Conservation (phyloP, 441 rosid genomes). For the Pelargonium australe region DNA sequence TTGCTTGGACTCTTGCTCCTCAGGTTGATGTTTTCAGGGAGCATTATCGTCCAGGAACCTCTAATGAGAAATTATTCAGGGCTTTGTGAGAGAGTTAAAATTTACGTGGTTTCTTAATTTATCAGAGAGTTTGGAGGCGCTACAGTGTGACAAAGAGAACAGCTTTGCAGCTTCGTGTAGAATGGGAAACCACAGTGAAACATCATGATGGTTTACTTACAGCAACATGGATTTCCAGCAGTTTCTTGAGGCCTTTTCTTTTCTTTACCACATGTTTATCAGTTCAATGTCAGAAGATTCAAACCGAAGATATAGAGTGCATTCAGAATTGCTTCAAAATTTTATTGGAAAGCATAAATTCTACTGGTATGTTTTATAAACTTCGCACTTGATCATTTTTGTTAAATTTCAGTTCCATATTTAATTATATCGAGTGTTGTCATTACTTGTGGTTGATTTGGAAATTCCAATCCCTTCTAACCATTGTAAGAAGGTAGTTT, state of each 20-base stretch:
- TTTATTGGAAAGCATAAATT: conserved; percentile 67
- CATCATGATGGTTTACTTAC: conserved; percentile 35
- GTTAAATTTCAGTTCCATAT: not conserved
- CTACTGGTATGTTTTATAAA: conserved; percentile 46
- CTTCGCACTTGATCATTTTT: not conserved
- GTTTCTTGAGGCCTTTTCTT: conserved; percentile 72
- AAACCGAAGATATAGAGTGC: conserved; percentile 45
- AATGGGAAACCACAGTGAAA: conserved; percentile 58
- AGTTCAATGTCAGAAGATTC: conserved; percentile 36
- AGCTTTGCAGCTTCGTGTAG: conserved; percentile 54
- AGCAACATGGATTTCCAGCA: conserved; percentile 51
- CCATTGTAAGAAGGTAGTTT: not conserved
- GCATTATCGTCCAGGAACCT: not conserved
- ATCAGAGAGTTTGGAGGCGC: conserved; percentile 90
- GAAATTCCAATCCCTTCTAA: conserved; percentile 1
- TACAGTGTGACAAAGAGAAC: conserved; percentile 49
- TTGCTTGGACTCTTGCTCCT: not conserved
- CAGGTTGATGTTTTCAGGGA: not conserved
- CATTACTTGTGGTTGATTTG: not conserved
- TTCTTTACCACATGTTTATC: conserved; percentile 59
- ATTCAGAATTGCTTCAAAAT: conserved; percentile 60
- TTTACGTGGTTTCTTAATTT: conserved; percentile 10
- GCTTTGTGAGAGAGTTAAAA: not conserved
- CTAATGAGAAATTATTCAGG: not conserved
- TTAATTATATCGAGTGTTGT: not conserved